A percentile compares a stretch with the other conserved stretches of the same genome.
Evolutionary conservation across 805 yeast genomes (phyloP).

Genomic region (Wickerhamomyces canadensis): DNA sequence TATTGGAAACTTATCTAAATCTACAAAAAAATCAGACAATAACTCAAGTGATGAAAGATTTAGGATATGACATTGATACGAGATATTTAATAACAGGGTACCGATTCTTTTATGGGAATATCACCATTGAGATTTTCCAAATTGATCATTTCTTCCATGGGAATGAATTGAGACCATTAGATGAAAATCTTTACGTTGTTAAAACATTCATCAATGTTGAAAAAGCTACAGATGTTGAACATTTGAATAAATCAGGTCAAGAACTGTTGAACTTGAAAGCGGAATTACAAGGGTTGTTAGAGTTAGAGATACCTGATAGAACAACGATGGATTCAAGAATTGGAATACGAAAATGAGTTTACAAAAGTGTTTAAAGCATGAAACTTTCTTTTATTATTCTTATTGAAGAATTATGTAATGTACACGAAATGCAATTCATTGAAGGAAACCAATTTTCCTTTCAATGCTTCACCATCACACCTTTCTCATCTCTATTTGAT

Average conservation of each 20-base stretch:
- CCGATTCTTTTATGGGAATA: conserved; percentile 50
- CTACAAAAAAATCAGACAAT: conserved; percentile 29
- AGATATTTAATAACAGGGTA: conserved; percentile 60
- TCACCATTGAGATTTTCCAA: conserved; percentile 56
- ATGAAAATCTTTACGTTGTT: conserved; percentile 50
- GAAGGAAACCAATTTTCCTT: not conserved
- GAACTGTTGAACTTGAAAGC: conserved; percentile 58
- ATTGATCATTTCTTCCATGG: conserved; percentile 26
- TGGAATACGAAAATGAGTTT: not conserved
- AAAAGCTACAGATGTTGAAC: conserved; percentile 69
- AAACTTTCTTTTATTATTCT: no score
- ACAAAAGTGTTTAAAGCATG: no score
- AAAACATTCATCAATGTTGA: conserved; percentile 68
- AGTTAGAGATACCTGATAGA: conserved; percentile 71
- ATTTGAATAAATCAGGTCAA: conserved; percentile 57
- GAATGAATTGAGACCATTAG: conserved; percentile 28
- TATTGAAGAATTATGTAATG: no score
- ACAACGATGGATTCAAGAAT: conserved; percentile 77
- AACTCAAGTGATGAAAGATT: conserved; percentile 40
- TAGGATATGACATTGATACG: conserved; percentile 66
- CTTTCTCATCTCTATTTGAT: no score
- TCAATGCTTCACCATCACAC: no score
- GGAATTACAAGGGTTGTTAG: conserved; percentile 62
- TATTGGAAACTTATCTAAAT: conserved; percentile 45
- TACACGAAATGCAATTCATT: not conserved